Evolutionary conservation across 306 rosid genomes (phyloP).

Genomic region (Sphenostylis stenocarpa): DNA sequence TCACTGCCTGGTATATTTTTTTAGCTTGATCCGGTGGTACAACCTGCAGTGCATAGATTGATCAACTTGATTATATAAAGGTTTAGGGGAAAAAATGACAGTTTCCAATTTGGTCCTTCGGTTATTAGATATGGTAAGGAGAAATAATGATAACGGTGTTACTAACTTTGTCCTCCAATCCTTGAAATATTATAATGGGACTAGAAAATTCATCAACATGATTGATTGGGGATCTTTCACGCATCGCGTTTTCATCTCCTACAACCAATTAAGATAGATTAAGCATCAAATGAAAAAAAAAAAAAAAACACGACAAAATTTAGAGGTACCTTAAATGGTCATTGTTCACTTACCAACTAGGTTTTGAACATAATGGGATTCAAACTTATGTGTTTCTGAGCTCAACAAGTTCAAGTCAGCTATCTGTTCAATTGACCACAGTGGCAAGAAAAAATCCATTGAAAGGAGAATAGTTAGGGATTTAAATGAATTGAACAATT

Average conservation of each 20-base stretch:
- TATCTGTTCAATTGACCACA: conserved; percentile 57
- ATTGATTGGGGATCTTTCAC: conserved; percentile 84
- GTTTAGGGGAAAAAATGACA: not conserved
- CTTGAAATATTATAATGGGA: conserved; percentile 89
- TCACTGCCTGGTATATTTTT: conserved; percentile 72
- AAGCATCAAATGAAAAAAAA: conserved; percentile 15
- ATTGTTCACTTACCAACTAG: conserved; percentile 70
- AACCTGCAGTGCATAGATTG: conserved; percentile 49
- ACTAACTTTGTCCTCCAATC: conserved; percentile 89
- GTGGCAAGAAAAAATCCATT: conserved; percentile 18
- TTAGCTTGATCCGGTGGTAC: conserved; percentile 88
- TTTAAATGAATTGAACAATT: too few relatives aligned
- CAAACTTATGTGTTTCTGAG: conserved; percentile 86
- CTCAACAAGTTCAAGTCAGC: conserved; percentile 73
- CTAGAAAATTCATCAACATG: conserved; percentile 77
- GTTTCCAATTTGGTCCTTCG: not conserved
- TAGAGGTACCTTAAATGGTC: not conserved
- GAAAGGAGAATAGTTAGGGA: not conserved
- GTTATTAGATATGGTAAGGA: not conserved
- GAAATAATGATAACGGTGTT: not conserved
- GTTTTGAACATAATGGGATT: conserved; percentile 73
- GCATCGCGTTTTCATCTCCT: conserved; percentile 57
- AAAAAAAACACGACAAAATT: not conserved
- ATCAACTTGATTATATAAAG: not conserved
- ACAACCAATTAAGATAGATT: conserved; percentile 33